These are phyloP conservation scores for Leonotis leonurus DNA, from an alignment of 257 asterid species.

Conservation along the genomic window DNA sequence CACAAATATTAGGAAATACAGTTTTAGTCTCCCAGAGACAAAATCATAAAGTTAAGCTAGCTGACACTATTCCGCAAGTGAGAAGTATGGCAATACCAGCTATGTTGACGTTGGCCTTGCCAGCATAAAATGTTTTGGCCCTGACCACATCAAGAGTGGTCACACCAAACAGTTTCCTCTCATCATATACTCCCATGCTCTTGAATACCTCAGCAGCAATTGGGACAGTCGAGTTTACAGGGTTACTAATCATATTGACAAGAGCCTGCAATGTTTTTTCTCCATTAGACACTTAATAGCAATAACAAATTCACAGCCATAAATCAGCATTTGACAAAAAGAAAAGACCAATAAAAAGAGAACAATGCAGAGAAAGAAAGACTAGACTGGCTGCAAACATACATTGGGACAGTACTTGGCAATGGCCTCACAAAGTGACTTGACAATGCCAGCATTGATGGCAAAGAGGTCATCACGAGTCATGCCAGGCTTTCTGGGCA, in stretches of 20 bases:
- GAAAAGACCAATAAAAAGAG: background rate
- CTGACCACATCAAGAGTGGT: conserved; percentile 96
- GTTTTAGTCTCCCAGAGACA: background rate
- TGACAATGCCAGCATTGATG: conserved; percentile 87
- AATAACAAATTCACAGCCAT: background rate
- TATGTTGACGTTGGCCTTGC: conserved; percentile 68
- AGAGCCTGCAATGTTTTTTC: conserved; percentile 47
- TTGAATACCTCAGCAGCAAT: conserved; percentile 90
- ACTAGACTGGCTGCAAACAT: background rate
- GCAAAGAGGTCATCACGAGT: conserved; percentile 90
- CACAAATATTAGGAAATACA: background rate
- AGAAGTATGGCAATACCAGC: conserved; percentile 38
- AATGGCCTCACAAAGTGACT: conserved; percentile 70
- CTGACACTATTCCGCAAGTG: background rate
- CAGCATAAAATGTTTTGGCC: conserved; percentile 88
- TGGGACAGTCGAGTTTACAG: conserved; percentile 90
- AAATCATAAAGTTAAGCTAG: background rate
- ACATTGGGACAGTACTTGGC: conserved; percentile 84
- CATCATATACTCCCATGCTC: conserved; percentile 72
- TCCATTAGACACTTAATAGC: background rate
- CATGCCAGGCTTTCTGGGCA: conserved; percentile 96
- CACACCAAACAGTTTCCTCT: conserved; percentile 68
- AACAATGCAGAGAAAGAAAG: too few relatives aligned
- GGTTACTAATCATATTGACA: conserved; percentile 86
- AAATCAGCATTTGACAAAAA: background rate